These are phyloP conservation scores for Ajuga reptans DNA, from an alignment of 305 asterid genomes.

Conservation along the genomic window DNA sequence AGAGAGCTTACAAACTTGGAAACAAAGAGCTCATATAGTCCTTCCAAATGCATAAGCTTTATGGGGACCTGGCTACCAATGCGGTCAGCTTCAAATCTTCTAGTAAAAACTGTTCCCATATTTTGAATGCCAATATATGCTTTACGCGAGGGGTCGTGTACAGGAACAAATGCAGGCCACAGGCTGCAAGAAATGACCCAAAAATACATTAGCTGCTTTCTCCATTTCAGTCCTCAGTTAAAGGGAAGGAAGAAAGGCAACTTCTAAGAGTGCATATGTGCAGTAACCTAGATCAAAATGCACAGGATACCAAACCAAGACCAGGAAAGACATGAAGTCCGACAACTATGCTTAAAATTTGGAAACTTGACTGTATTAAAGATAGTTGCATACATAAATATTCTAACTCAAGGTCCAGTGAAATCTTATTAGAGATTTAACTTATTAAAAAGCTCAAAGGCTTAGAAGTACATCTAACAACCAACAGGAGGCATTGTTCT, in stretches of 20 bases:
- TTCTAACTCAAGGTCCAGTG: neutral
- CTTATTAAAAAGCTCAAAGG: neutral
- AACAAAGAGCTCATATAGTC: conserved; percentile 91
- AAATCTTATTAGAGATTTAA: neutral
- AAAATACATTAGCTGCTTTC: conserved; percentile 17
- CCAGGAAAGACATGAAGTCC: neutral
- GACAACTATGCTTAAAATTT: neutral
- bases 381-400: neutral
- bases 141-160: conserved; percentile 88
- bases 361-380: neutral
- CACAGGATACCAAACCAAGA: conserved; percentile 13
- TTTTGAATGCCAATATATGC: conserved; percentile 94
- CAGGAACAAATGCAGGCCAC: conserved; percentile 99
- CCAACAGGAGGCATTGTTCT: neutral
- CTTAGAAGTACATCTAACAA: neutral
- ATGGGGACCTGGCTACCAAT: conserved; percentile 88
- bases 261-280: neutral
- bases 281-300: neutral
- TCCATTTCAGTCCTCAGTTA: conserved; percentile 17
- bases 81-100: conserved; percentile 92
- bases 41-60: conserved; percentile 96
- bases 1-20: conserved; percentile 45
- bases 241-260: conserved; percentile 9
- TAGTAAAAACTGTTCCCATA: conserved; percentile 88
- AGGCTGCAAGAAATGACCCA: conserved; percentile 49